A percentile compares a stretch with the other conserved stretches of the same genome.
phyloP scores from a whole-genome alignment of 2,329 filamentous ascomycete species.

The Rhynchosporium secalis region DNA sequence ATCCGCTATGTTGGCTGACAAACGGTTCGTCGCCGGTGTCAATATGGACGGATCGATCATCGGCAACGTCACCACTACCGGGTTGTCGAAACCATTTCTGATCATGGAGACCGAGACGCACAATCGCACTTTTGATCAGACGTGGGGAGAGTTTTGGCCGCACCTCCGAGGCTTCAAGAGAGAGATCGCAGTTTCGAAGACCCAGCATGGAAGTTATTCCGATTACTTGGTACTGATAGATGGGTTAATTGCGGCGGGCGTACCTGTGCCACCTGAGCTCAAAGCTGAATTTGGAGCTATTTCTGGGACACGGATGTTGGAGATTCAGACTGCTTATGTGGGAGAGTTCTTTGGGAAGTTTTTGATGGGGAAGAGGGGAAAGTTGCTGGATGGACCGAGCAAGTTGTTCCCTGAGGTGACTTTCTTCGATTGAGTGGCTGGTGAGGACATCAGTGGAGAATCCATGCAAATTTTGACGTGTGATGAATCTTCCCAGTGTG shows the following conservation, averaged over 20 bases:
- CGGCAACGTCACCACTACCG: slow-evolving; percentile 31
- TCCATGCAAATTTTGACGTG: too few species aligned
- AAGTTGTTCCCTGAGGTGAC: slow-evolving; percentile 12
- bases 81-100: slow-evolving; percentile 38
- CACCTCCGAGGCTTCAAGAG: slow-evolving; percentile 29
- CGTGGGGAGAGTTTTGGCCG: slow-evolving; percentile 26
- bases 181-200: slow-evolving; percentile 25
- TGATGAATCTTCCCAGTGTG: too few species aligned
- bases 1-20: slow-evolving; percentile 35
- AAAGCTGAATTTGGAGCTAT: slow-evolving; percentile 28
- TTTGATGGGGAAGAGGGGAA: slow-evolving; percentile 21
- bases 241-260: slow-evolving; percentile 14
- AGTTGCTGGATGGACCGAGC: slow-evolving; percentile 8
- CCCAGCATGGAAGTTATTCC: slow-evolving; percentile 26
- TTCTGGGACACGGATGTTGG: slow-evolving; percentile 28
- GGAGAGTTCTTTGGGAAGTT: slow-evolving; percentile 29
- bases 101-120: slow-evolving; percentile 36
- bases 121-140: slow-evolving; percentile 27
- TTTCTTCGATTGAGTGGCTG: not conserved
- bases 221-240: slow-evolving; percentile 27
- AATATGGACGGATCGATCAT: slow-evolving; percentile 43
- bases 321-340: slow-evolving; percentile 32
- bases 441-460: too few species aligned
- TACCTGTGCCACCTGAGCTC: slow-evolving; percentile 11
- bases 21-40: slow-evolving; percentile 39